Base-by-base conservation (phyloP, 1,139 yeast genomes). In the Hansenula lynferdii region DNA sequence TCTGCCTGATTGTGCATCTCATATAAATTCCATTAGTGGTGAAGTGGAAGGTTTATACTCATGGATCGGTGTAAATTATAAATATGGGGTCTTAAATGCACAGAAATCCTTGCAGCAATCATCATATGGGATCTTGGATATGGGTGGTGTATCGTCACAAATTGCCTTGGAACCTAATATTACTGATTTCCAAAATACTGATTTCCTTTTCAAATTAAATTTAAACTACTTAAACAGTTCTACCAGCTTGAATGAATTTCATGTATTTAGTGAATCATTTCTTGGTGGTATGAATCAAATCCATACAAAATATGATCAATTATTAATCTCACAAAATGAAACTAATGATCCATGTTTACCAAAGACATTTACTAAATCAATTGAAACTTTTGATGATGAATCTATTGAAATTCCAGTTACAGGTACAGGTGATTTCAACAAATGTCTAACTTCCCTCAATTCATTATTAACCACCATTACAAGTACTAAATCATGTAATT, bases 111-210 rank as follows among this genome's bases (percentile, higher is more conserved):
- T 45, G 45, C 25, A 68, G 70, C 38, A 65, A 67, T 39, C 72
- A 20, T 78, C 94, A 0, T 83, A 76, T 50, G 95, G 95, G 2
- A 67, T 85, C 27, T 59, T 86, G 44, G 95, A 85, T 48, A 81
- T 86, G 89, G 95, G 95, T 5, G 95, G 95, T 0, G 94, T 94
- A 0, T 82, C 92, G 2, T 81, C 95, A 1, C 95, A 86, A 55
- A 77, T 86, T 27, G 85, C 87, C 1, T 85, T 84, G 56, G 84
- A 77, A 48, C 94, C 95, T 0, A 75, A 76, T 50, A 42, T 62
- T 16, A 67, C 81, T 0, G 85, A 80, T 45, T 63, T 67, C 12
- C 62, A 59, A 7, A 83, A 80, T 49, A 57, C 65, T 38, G 77
- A 78, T 40, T 75, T 74, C 37, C 58, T 85, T 40, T 76, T 73